These are phyloP conservation scores for Penicillium sp. DNA, from an alignment of 2,329 filamentous ascomycete genomes.

Conservation along the genomic window DNA sequence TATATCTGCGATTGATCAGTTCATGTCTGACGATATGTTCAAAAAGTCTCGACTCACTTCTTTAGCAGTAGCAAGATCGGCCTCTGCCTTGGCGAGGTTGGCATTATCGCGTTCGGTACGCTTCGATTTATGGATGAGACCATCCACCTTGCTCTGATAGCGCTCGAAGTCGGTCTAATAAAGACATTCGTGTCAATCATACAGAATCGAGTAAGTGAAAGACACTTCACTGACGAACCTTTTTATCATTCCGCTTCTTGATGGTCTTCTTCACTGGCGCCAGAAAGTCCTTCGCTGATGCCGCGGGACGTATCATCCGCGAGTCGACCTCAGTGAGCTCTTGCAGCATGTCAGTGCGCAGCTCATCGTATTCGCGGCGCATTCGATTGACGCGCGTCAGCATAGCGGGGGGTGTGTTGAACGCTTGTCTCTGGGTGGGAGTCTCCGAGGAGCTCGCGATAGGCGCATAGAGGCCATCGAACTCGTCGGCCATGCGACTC, in stretches of 20 bases:
- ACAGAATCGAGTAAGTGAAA: neutral
- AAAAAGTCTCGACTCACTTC: constrained; percentile 50
- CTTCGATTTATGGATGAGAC: constrained; percentile 67
- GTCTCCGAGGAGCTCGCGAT: constrained; percentile 67
- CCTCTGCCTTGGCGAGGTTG: constrained; percentile 68
- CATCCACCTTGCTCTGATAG: constrained; percentile 69
- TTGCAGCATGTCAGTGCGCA: constrained; percentile 69
- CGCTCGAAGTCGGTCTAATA: constrained; percentile 73
- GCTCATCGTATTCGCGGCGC: constrained; percentile 66
- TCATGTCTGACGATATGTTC: neutral
- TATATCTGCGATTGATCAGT: constrained; percentile 59
- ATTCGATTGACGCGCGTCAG: constrained; percentile 66
- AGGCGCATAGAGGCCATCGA: constrained; percentile 73
- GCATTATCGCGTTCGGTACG: constrained; percentile 72
- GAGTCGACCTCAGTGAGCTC: constrained; percentile 71
- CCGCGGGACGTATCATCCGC: constrained; percentile 68
- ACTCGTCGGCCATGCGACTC: constrained; percentile 64
- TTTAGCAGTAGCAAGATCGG: constrained; percentile 64
- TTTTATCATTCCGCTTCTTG: constrained; percentile 80
- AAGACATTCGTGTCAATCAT: neutral
- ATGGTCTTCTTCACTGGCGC: constrained; percentile 77
- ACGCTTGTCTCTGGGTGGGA: constrained; percentile 55
- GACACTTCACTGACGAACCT: constrained; percentile 42
- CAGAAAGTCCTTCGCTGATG: constrained; percentile 66
- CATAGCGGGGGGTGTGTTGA: constrained; percentile 61